Conservation (phyloP, 1,139 yeast species). For the Protomyces macrosporus region DNA sequence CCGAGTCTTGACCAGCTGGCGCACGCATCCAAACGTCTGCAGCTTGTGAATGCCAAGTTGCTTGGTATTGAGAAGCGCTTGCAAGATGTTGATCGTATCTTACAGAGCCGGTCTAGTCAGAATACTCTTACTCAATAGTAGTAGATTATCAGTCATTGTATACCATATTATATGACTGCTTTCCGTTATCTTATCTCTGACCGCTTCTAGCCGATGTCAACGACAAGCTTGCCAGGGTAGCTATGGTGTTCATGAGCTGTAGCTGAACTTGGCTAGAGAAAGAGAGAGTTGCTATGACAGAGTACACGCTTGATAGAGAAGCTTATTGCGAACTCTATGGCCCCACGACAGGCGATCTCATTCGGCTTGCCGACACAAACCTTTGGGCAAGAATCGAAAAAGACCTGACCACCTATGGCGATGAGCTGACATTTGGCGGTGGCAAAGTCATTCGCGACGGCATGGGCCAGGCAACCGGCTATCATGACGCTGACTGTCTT, state of each 20-base stretch:
- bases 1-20: neutral
- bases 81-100: neutral
- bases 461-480: constrained; percentile 28
- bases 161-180: neutral
- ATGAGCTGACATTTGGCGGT: constrained; percentile 29
- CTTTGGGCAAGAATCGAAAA: constrained; percentile 26
- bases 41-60: neutral
- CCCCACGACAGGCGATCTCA: constrained; percentile 26
- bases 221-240: too few relatives aligned
- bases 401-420: constrained; percentile 28
- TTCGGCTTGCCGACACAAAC: constrained; percentile 28
- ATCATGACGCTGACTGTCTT: constrained; percentile 20
- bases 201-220: too few relatives aligned
- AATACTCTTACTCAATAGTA: too few relatives aligned
- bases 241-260: too few relatives aligned
- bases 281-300: neutral
- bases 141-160: too few relatives aligned
- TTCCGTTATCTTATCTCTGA: neutral
- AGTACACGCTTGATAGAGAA: constrained; percentile 20
- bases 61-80: neutral
- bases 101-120: neutral
- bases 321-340: constrained; percentile 27
- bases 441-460: constrained; percentile 29
- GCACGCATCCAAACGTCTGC: neutral
- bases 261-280: too few relatives aligned